Percentiles rank a stretch among this genome's conserved stretches.
Evolutionary conservation across 106 monocot species (phyloP).

Genomic region (Alisma plantagoaquatica): DNA sequence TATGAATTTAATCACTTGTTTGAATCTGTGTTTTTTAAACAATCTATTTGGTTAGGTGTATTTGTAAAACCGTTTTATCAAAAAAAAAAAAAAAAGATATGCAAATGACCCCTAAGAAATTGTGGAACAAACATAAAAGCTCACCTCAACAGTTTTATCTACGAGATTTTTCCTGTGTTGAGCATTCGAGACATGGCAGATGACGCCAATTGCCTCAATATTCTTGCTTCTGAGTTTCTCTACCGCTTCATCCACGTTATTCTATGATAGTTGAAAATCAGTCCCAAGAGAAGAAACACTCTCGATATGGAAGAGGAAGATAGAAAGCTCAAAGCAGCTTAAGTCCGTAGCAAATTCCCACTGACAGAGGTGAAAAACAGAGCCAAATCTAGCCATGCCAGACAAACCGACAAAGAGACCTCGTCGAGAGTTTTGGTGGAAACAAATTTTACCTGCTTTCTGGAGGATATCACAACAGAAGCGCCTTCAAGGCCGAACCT

Average conservation of each 20-base stretch:
- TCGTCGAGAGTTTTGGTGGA: background rate
- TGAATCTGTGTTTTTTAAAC: too few relatives aligned
- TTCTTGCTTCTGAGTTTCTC: slow-evolving; percentile 62
- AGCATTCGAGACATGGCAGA: slow-evolving; percentile 83
- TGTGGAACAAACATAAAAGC: too few relatives aligned
- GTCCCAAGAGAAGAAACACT: background rate
- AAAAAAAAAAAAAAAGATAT: too few relatives aligned
- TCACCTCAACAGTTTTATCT: slow-evolving; percentile 40
- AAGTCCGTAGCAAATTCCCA: background rate
- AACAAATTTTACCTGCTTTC: slow-evolving; percentile 72
- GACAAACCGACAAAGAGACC: too few relatives aligned
- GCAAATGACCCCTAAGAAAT: too few relatives aligned
- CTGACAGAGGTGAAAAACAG: too few relatives aligned
- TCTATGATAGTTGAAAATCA: slow-evolving; percentile 25
- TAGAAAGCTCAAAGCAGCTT: background rate
- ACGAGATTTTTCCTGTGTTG: slow-evolving; percentile 46
- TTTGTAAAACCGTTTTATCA: too few relatives aligned
- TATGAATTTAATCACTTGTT: too few relatives aligned
- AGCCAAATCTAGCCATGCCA: background rate
- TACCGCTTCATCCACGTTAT: slow-evolving; percentile 86
- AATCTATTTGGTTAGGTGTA: too few relatives aligned
- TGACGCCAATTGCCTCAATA: slow-evolving; percentile 57
- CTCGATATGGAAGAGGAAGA: too few relatives aligned
- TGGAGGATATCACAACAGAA: slow-evolving; percentile 78
- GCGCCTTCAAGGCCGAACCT: slow-evolving; percentile 88